Evolutionary conservation across 306 rosid genomes (phyloP).

Genomic region (Vigna mungo): DNA sequence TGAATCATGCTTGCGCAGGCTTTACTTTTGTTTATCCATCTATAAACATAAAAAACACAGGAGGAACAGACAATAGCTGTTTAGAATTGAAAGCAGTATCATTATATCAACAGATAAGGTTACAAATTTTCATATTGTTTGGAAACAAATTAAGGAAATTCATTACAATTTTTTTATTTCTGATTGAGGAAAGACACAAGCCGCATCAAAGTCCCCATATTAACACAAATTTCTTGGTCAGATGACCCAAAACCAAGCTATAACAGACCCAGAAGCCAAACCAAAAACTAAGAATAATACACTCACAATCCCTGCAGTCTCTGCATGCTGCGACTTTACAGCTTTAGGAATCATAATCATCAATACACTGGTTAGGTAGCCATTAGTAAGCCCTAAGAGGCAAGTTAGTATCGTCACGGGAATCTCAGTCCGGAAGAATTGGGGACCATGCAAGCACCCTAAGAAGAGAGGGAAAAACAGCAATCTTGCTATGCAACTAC

Average conservation of each 20-base stretch:
- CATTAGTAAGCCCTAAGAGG: slow-evolving; percentile 87
- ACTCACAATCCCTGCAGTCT: slow-evolving; percentile 80
- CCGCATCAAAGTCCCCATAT: neutral
- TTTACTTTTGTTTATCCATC: neutral
- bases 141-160: slow-evolving; percentile 15
- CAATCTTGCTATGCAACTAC: slow-evolving; percentile 67
- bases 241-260: slow-evolving; percentile 91
- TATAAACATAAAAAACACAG: too few species aligned
- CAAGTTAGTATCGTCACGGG: slow-evolving; percentile 73
- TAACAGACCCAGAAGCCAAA: slow-evolving; percentile 76
- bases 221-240: slow-evolving; percentile 51
- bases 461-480: slow-evolving; percentile 87
- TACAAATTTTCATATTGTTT: slow-evolving; percentile 21
- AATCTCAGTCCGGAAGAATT: slow-evolving; percentile 80
- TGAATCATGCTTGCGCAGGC: neutral
- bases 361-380: slow-evolving; percentile 84
- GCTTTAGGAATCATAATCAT: slow-evolving; percentile 82
- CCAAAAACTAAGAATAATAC: slow-evolving; percentile 79
- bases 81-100: slow-evolving; percentile 7
- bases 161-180: slow-evolving; percentile 19
- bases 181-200: slow-evolving; percentile 28
- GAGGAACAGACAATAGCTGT: neutral
- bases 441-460: slow-evolving; percentile 83
- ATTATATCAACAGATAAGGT: slow-evolving; percentile 15
- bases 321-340: slow-evolving; percentile 78